These are phyloP conservation scores for Nakaseomyces glabratus DNA, from an alignment of 1,139 yeast genomes.

Conservation along the genomic window DNA sequence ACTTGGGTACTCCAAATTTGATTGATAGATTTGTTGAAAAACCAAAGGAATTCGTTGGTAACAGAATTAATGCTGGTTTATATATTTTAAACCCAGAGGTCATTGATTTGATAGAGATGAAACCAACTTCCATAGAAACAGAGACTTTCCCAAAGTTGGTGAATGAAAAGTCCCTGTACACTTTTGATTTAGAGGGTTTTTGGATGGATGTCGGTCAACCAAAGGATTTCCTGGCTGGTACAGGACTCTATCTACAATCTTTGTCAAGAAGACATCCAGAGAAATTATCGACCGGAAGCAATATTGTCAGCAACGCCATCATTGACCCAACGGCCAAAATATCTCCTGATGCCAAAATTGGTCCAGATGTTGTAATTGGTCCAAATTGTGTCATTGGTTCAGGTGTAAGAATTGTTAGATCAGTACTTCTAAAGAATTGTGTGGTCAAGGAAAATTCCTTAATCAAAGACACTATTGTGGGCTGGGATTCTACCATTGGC, in stretches of 20 bases:
- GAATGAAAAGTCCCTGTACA: conserved; percentile 78
- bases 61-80: conserved; percentile 96
- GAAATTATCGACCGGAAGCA: conserved; percentile 51
- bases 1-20: conserved; percentile 82
- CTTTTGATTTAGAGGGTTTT: conserved; percentile 97
- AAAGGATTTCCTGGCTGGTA: conserved; percentile 97
- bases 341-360: conserved; percentile 88
- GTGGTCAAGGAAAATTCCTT: conserved; percentile 94
- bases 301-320: conserved; percentile 89
- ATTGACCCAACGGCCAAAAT: conserved; percentile 93
- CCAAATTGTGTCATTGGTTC: conserved; percentile 94
- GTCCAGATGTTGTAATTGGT: conserved; percentile 97
- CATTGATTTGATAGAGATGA: conserved; percentile 90
- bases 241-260: conserved; percentile 83
- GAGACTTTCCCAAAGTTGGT: conserved; percentile 98
- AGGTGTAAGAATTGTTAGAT: conserved; percentile 97
- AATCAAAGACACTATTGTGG: conserved; percentile 96
- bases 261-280: conserved; percentile 72
- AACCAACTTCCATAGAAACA: conserved; percentile 98
- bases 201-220: conserved; percentile 99
- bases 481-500: conserved; percentile 98
- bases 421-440: conserved; percentile 87
- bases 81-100: conserved; percentile 95
- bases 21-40: conserved; percentile 98
- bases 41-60: conserved; percentile 98